Percentiles rank a stretch among this genome's conserved stretches.
Evolutionary conservation across 805 yeast species (phyloP).

Genomic region (Saturnispora mendoncae): DNA sequence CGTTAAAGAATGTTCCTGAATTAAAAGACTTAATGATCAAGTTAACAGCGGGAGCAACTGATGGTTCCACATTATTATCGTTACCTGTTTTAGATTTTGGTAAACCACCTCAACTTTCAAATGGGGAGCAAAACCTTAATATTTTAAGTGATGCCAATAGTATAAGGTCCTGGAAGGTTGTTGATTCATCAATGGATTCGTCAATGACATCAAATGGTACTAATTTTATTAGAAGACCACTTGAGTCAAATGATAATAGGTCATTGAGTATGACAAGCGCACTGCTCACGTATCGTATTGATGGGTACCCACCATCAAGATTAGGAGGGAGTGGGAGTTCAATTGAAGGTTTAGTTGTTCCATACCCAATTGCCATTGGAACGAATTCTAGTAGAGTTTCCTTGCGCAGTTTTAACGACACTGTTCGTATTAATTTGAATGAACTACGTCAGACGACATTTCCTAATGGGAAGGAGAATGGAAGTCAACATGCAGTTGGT

Average conservation of each 20-base stretch:
- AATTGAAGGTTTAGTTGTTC: neutral
- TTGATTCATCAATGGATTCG: neutral
- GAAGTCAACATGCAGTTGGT: neutral
- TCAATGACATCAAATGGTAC: neutral
- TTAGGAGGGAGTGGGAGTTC: neutral
- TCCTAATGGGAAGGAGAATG: neutral
- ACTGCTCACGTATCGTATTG: neutral
- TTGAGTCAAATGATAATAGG: neutral
- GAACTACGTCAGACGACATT: neutral
- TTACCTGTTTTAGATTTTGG: conserved; percentile 2
- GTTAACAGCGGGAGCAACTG: neutral
- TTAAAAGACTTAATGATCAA: neutral
- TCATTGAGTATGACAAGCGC: neutral
- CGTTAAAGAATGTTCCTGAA: neutral
- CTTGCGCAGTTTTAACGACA: neutral
- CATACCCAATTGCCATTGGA: neutral
- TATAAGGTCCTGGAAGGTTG: conserved; percentile 2
- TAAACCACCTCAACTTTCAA: neutral
- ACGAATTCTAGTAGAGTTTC: neutral
- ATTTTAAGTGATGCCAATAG: conserved; percentile 6
- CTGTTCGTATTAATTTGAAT: neutral
- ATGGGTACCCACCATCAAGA: neutral
- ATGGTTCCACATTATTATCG: neutral
- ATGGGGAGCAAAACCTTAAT: conserved; percentile 7
- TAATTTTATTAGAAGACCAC: neutral